A percentile compares a stretch with the other conserved stretches of the same genome.
These are phyloP conservation scores for Magnolia sinica DNA, from an alignment of 164 flowering plant genomes.

Conservation along the genomic window DNA sequence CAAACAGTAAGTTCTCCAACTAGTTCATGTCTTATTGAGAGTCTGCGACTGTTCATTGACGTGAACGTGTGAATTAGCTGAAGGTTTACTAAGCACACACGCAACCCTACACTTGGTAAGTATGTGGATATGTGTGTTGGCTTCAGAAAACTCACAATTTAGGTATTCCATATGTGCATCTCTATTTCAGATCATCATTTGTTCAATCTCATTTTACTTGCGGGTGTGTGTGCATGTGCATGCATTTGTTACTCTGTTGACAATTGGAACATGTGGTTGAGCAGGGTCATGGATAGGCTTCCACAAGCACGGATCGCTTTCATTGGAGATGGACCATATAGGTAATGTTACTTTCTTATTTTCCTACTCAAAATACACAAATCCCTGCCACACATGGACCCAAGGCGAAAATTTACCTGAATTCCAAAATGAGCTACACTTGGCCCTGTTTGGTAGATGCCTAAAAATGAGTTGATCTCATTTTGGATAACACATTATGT, in stretches of 20 bases:
- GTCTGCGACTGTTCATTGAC: too few relatives aligned
- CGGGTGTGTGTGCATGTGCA: not conserved
- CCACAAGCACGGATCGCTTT: constrained; percentile 92
- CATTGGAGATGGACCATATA: constrained; percentile 96
- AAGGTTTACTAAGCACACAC: too few relatives aligned
- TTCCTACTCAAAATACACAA: not conserved
- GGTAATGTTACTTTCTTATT: constrained; percentile 35
- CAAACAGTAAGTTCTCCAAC: constrained; percentile 51
- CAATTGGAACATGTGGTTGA: constrained; percentile 16
- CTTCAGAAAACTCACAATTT: not conserved
- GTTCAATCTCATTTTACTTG: too few relatives aligned
- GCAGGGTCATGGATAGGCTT: constrained; percentile 87
- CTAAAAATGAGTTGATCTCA: too few relatives aligned
- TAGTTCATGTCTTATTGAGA: not conserved
- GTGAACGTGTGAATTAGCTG: too few relatives aligned
- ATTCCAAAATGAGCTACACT: too few relatives aligned
- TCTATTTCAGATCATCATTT: not conserved
- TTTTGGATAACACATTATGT: too few relatives aligned
- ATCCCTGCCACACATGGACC: too few relatives aligned
- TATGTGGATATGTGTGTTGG: not conserved
- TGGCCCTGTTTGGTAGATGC: too few relatives aligned
- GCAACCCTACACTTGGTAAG: too few relatives aligned
- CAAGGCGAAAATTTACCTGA: too few relatives aligned
- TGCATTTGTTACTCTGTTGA: not conserved
- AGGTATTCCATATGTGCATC: not conserved